Percentiles rank a stretch among this genome's conserved stretches.
These are phyloP conservation scores for Colletotrichum agaves DNA, from an alignment of 2,329 filamentous ascomycete genomes.

Conservation along the genomic window DNA sequence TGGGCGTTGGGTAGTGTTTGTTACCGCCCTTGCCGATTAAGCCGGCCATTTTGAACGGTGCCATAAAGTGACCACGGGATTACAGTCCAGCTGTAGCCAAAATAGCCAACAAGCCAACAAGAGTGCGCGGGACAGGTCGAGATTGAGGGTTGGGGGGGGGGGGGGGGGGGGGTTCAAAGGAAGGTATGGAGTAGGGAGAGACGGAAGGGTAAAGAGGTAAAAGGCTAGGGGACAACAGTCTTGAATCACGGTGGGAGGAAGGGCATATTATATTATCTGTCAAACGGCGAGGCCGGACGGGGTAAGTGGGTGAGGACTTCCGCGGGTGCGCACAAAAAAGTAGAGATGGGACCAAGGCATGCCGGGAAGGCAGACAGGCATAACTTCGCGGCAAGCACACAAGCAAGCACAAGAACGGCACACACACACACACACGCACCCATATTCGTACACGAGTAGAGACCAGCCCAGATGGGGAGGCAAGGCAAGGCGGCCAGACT, in stretches of 20 bases:
- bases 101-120: slow-evolving; percentile 23
- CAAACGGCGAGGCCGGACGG: slow-evolving; percentile 35
- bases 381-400: slow-evolving; percentile 24
- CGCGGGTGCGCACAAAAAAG: slow-evolving; percentile 31
- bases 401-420: not conserved
- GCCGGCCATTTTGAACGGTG: slow-evolving; percentile 37
- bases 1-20: slow-evolving; percentile 37
- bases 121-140: slow-evolving; percentile 25
- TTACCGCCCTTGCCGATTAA: slow-evolving; percentile 37
- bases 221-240: slow-evolving; percentile 6
- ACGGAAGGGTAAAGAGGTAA: slow-evolving; percentile 32
- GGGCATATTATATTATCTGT: slow-evolving; percentile 39
- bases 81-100: slow-evolving; percentile 38
- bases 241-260: slow-evolving; percentile 34
- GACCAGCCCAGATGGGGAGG: slow-evolving; percentile 11
- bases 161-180: slow-evolving; percentile 14
- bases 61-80: slow-evolving; percentile 23
- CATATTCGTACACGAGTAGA: slow-evolving; percentile 6
- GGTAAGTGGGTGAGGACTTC: slow-evolving; percentile 26
- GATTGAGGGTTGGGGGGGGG: slow-evolving; percentile 21
- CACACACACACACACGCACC: not conserved
- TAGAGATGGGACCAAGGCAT: slow-evolving; percentile 34
- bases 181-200: slow-evolving; percentile 25
- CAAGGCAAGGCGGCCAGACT: slow-evolving; percentile 29
- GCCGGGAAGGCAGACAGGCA: slow-evolving; percentile 24